Evolutionary conservation across 2,329 filamentous ascomycete genomes (phyloP), one percentile per base, ranked within the genome.

Genomic region (Fusarium sp.): DNA sequence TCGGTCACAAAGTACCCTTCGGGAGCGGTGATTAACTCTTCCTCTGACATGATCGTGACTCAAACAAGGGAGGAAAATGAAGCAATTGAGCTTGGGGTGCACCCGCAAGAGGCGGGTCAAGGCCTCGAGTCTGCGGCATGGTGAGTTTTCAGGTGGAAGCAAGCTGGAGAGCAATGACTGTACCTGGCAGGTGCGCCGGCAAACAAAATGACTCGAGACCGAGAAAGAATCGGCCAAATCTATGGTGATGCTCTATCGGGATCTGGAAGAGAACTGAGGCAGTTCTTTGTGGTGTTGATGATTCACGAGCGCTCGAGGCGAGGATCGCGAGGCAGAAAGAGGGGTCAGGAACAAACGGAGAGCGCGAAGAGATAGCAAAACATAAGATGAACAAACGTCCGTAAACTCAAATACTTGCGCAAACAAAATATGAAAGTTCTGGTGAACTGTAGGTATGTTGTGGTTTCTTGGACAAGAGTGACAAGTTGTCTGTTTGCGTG

Each of bases 1-100:
- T 52, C 13, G 9, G 51, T 4, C 1, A 65, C 55, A 2, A 55
- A 52, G 30, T 76, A 76, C 8, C 51, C 70, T 1, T 60, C 51
- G 1, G 71, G 73, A 0, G 66, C 56, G 2, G 15, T 7, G 4
- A 15, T 30, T 4, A 3, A 1, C 13, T 40, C 53, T 2, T n/a
- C 28, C 4, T 18, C 10, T 10, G 13, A 16, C 15, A 59, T 23
- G 23, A 23, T 2, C 2, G 36, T 11, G 18, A 30, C 2, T 6
- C 3, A 16, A 11, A 28, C 1, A 18, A 10, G 10, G 15, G 30
- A 4, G 27, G 12, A 28, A 37, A 12, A 3, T 13, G 46, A 30
- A 47, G 43, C n/a, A 15, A 6, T 16, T 47, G 34, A 28, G 15
- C 37, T 13, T 28, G 16, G 11, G 8, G 23, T 18, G 12, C 18